A percentile compares a stretch with the other conserved stretches of the same genome.
phyloP scores from a whole-genome alignment of 139 green algal genomes.

The Micractinium sp. region DNA sequence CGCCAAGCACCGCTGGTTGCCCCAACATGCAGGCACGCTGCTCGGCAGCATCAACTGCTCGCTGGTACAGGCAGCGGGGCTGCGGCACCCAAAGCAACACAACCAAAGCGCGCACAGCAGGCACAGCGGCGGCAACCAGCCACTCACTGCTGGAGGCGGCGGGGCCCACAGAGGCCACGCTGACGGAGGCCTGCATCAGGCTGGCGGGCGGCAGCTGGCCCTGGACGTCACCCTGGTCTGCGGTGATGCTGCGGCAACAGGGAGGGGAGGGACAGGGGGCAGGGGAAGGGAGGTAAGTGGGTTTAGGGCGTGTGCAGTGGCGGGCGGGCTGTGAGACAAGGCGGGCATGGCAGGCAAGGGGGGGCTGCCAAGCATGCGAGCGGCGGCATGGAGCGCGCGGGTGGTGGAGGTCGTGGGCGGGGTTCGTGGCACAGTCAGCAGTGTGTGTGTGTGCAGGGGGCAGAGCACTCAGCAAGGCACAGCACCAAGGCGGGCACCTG shows the following conservation, averaged over 20 bases:
- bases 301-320: too few species aligned
- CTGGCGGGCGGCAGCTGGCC: conserved; percentile 11
- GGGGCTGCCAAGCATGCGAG: neutral
- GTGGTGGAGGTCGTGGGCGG: neutral
- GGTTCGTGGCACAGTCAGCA: neutral
- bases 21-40: too few species aligned
- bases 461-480: neutral
- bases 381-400: neutral
- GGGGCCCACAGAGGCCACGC: neutral
- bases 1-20: too few species aligned
- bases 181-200: neutral
- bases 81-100: too few species aligned
- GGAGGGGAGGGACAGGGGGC: neutral
- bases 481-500: too few species aligned
- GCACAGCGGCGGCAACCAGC: too few species aligned
- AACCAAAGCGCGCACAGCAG: too few species aligned
- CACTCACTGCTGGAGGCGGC: neutral
- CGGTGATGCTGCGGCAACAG: neutral
- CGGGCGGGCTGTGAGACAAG: too few species aligned
- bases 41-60: neutral
- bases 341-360: neutral
- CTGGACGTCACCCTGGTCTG: neutral
- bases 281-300: neutral
- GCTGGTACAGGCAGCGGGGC: too few species aligned
- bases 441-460: too few species aligned